Conservation (phyloP, 139 green algal species). For the Chlamydomonas asymmetrica region DNA sequence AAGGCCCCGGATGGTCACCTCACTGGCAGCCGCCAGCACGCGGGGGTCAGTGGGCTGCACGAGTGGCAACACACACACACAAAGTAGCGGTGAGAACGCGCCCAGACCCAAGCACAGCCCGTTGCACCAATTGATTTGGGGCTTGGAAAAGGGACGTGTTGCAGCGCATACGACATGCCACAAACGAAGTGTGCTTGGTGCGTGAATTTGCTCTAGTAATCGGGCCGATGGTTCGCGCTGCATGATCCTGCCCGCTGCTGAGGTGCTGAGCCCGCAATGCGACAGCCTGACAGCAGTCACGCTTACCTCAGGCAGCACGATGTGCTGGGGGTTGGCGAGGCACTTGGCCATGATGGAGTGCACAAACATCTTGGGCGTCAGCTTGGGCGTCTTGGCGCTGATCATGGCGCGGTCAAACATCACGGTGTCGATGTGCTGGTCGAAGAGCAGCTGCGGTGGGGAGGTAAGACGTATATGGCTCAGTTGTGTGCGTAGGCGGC, state of each 20-base stretch:
- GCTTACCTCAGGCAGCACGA: slow-evolving; percentile 86
- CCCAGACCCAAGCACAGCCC: too few relatives aligned
- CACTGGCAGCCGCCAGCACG: slow-evolving; percentile 68
- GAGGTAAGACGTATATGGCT: too few relatives aligned
- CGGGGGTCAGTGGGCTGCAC: slow-evolving; percentile 28
- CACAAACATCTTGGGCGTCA: slow-evolving; percentile 87
- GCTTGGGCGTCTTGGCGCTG: not conserved
- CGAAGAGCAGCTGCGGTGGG: slow-evolving; percentile 61
- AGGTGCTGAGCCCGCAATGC: not conserved
- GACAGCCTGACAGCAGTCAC: not conserved
- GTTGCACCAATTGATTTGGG: too few relatives aligned
- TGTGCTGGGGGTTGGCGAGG: slow-evolving; percentile 59
- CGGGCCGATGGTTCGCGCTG: not conserved
- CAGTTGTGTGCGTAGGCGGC: too few relatives aligned
- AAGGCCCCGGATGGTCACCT: slow-evolving; percentile 63
- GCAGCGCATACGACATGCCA: not conserved
- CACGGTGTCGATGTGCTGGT: slow-evolving; percentile 56
- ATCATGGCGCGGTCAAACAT: not conserved
- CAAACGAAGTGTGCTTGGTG: not conserved
- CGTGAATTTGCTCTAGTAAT: not conserved
- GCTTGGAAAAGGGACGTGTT: not conserved
- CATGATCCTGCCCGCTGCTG: not conserved
- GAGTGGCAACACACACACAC: too few relatives aligned
- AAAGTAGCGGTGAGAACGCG: too few relatives aligned
- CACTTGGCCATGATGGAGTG: slow-evolving; percentile 72